Evolutionary conservation across 2,329 filamentous ascomycete species (phyloP), one percentile per base, ranked within the genome.

Genomic region (Cladosporium colombiae): DNA sequence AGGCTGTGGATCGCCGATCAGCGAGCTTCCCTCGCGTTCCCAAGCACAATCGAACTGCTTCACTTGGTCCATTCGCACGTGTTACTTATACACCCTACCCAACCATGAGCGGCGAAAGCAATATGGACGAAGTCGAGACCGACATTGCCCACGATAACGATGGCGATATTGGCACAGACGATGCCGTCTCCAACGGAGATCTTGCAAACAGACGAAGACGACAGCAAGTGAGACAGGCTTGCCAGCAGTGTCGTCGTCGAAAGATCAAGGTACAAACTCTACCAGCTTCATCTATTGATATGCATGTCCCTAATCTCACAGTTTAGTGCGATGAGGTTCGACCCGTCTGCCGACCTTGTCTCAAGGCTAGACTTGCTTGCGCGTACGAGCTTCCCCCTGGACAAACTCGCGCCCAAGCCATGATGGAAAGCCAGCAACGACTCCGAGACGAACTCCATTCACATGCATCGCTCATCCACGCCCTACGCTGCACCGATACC

Each of bases 141-240:
- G 61, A 31, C 31, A 40, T 37, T n/a, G 18, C 37, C 21, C 33
- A 35, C 5, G 61, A 63, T n/a, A 37, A 46, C 29, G 61, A 63
- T 31, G 61, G 61, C 33, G 61, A 63, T 31, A 40, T 27, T 23
- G 61, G 50, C 25, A 31, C 50, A 23, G 61, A 63, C 50, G 61
- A 63, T 7, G 14, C 31, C 5, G 61, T 63, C 3, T 63, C 61
- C 2, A 63, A 63, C 23, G 50, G 61, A 46, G 61, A 63, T 13
- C 61, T 63, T 44, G 63, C 55, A 16, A 65, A 65, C 46, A 37
- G 49, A 14, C 44, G 57, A 23, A 59, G 63, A 21, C 44, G 63
- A 52, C 63, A 65, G 55, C 63, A 65, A 29, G 63, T 59, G 16
- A 59, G 57, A 27, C 63, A 65, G 21, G 63, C 63, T 46, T 65